Conservation (phyloP, 371 early-diverging fungal genomes). For the Capillidium heterosporum region DNA sequence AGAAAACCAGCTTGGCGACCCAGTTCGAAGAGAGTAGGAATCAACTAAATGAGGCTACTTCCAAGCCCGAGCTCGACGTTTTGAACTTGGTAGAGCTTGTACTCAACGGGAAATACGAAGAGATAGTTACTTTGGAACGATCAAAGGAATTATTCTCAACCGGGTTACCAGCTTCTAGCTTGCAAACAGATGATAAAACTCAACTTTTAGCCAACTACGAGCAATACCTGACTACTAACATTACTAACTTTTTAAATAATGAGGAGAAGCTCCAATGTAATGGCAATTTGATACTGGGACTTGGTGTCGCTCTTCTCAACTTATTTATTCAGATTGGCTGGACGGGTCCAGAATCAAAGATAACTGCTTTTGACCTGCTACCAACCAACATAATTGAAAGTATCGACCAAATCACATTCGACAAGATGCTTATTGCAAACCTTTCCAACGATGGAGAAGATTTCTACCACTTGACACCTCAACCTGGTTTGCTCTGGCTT, state of each 20-base stretch:
- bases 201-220: too few species aligned
- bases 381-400: background rate
- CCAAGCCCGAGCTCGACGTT: background rate
- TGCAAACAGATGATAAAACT: too few species aligned
- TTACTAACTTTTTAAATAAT: too few species aligned
- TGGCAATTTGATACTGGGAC: too few species aligned
- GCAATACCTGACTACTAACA: too few species aligned
- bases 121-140: too few species aligned
- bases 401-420: background rate
- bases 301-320: constrained; percentile 34
- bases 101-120: background rate
- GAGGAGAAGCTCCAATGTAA: too few species aligned
- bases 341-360: constrained; percentile 33
- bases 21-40: background rate
- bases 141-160: too few species aligned
- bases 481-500: constrained; percentile 41
- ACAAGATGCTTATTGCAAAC: constrained; percentile 11
- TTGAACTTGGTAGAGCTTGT: background rate
- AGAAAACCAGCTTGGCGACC: background rate
- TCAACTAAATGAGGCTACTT: background rate
- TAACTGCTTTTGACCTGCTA: background rate
- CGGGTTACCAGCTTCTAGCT: too few species aligned
- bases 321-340: constrained; percentile 44
- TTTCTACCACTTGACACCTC: constrained; percentile 55
- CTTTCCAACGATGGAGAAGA: constrained; percentile 70